Conservation (phyloP, 2,329 filamentous ascomycete genomes). For the Arachnopeziza araneosa region DNA sequence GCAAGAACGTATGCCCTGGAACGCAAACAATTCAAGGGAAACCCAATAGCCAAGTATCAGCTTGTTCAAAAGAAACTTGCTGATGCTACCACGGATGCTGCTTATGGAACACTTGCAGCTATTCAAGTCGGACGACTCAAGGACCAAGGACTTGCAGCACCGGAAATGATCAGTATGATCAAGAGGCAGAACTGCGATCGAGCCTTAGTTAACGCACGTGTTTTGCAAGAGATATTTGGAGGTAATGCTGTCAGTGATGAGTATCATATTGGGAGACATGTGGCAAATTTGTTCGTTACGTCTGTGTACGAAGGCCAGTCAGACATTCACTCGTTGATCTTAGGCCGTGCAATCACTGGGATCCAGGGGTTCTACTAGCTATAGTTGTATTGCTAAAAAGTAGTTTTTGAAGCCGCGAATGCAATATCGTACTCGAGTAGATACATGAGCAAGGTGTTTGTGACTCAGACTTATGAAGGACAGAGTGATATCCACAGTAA, state of each 20-base stretch:
- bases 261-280: slow-evolving; percentile 90
- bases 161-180: slow-evolving; percentile 96
- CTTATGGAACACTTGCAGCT: slow-evolving; percentile 84
- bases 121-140: slow-evolving; percentile 90
- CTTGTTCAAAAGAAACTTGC: slow-evolving; percentile 96
- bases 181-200: slow-evolving; percentile 97
- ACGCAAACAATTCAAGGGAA: slow-evolving; percentile 91
- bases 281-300: slow-evolving; percentile 88
- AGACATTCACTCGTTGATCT: too few species aligned
- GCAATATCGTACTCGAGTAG: too few species aligned
- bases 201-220: slow-evolving; percentile 72
- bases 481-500: slow-evolving; percentile 85
- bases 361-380: too few species aligned
- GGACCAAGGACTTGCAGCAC: slow-evolving; percentile 79
- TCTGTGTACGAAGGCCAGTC: too few species aligned
- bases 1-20: slow-evolving; percentile 85
- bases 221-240: slow-evolving; percentile 91
- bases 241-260: slow-evolving; percentile 98
- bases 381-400: too few species aligned
- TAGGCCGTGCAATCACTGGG: too few species aligned
- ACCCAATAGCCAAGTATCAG: slow-evolving; percentile 93
- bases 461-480: slow-evolving; percentile 96
- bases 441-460: too few species aligned
- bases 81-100: slow-evolving; percentile 84
- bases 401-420: too few species aligned